Conservation (phyloP, 257 asterid species). For the Solanum dulcamara region DNA sequence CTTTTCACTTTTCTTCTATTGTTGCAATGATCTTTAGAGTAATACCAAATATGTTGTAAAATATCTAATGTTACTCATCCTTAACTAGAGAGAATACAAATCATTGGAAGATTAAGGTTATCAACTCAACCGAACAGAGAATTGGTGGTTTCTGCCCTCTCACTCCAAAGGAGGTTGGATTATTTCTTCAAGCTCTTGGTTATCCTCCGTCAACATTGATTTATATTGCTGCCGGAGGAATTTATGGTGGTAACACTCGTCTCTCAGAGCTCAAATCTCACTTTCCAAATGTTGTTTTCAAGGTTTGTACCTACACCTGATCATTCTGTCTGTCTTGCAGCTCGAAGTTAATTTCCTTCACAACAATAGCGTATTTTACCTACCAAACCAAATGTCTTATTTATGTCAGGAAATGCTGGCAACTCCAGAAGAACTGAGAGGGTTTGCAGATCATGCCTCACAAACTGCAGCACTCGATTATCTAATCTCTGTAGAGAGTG, state of each 20-base stretch:
- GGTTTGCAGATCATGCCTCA: conserved; percentile 63
- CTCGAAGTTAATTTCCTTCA: not conserved
- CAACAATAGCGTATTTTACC: not conserved
- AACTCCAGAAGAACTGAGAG: conserved; percentile 45
- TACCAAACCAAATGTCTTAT: conserved; percentile 5
- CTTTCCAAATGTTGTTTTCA: conserved; percentile 66
- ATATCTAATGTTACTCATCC: conserved; percentile 1
- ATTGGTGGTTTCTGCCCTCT: conserved; percentile 80
- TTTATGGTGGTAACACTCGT: conserved; percentile 71
- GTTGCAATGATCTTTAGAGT: not conserved
- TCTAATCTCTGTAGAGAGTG: conserved; percentile 70
- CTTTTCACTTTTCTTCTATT: not conserved
- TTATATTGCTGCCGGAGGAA: conserved; percentile 92
- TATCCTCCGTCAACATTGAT: conserved; percentile 66
- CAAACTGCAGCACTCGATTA: conserved; percentile 94
- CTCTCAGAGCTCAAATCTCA: conserved; percentile 76
- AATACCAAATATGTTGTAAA: not conserved
- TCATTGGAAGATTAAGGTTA: conserved; percentile 86
- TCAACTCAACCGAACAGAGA: conserved; percentile 83
- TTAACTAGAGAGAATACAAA: conserved; percentile 60
- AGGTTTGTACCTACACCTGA: conserved; percentile 27
- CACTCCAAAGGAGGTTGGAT: conserved; percentile 92
- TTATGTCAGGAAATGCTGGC: conserved; percentile 85
- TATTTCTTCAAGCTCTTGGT: conserved; percentile 83
- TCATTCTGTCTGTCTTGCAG: not conserved